Base-by-base conservation (phyloP, 805 yeast genomes). In the Ogataea degrootiae region DNA sequence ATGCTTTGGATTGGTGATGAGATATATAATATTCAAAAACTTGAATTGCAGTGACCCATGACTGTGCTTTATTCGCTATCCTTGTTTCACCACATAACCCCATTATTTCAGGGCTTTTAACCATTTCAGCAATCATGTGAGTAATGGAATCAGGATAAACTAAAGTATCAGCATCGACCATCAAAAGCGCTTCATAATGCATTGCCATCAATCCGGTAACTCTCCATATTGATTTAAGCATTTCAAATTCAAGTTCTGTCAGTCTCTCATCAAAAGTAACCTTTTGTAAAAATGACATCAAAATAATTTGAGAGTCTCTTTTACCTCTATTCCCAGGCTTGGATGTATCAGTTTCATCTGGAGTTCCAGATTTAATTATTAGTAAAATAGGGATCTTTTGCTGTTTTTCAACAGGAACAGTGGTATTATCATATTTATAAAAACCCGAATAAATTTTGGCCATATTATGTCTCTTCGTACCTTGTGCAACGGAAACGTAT, bases 261-360 rank as follows among this genome's bases (percentile, higher is more conserved):
- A 90, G 90, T 74, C 97, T 82, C 66, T 91, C 97, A 66, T 90
- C 91, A 66, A 87, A 89, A 58, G 91, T 87, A 17, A 90, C 77
- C 57, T 82, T 84, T 67, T 90, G 96, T 60, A 90, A 74, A 67
- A 90, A 90, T 0, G 92, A 83, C 97, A 90, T 90, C 58, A 90
- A 72, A 51, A 90, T 83, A 50, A 90, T 83, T 66, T 90, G 97
- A 21, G 97, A 87, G 63, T 90, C 97, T 70, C 97, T 86, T 67
- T 90, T 90, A 69, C 97, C 97, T 74, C 97, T 83, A 65, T 90
- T 90, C 56, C 97, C 97, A 5, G 96, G 96, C 61, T 83, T 84
- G 2, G 83, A 72, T 4, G 83, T 73, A 14, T 76, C 74, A 33
- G 79, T 82, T 64, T 89, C 96, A 21, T 74, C 82, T 12, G 89